phyloP scores from a whole-genome alignment of 306 rosid genomes.

The Castanea sativa region DNA sequence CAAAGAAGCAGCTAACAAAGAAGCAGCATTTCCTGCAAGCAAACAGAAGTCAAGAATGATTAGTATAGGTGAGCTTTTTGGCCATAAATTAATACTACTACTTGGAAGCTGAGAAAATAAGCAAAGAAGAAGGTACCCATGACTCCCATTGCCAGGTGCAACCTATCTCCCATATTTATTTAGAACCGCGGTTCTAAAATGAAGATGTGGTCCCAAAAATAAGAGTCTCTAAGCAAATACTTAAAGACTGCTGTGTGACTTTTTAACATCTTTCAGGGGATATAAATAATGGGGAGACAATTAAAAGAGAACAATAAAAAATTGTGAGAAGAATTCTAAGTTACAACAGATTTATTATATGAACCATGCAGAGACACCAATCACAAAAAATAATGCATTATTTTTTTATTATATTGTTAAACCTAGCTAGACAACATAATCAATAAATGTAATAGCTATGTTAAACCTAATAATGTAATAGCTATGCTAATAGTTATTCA shows the following conservation, averaged over 20 bases:
- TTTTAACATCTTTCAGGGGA: conserved; percentile 8
- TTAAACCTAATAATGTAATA: too few species aligned
- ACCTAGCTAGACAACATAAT: too few species aligned
- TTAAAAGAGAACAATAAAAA: conserved; percentile 19
- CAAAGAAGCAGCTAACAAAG: conserved; percentile 62
- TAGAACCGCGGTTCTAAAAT: not conserved
- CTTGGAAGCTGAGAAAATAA: conserved; percentile 2
- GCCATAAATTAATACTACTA: not conserved
- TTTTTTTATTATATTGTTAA: too few species aligned
- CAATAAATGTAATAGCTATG: too few species aligned
- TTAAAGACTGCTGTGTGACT: conserved; percentile 4
- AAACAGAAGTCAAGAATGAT: conserved; percentile 1
- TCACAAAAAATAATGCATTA: too few species aligned
- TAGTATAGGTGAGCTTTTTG: not conserved
- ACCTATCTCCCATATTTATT: conserved; percentile 32
- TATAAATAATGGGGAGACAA: conserved; percentile 3
- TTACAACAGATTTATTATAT: too few species aligned
- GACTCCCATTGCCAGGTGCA: conserved; percentile 54
- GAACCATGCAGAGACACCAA: too few species aligned
- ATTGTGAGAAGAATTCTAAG: too few species aligned
- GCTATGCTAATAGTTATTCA: too few species aligned
- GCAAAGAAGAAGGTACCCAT: conserved; percentile 41
- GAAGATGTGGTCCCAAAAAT: not conserved
- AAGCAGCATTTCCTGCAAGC: conserved; percentile 73
- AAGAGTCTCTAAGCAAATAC: conserved; percentile 4